Percentiles rank a stretch among this genome's conserved stretches.
phyloP scores from a whole-genome alignment of 2,329 filamentous ascomycete genomes.

The Bertia moriformis region DNA sequence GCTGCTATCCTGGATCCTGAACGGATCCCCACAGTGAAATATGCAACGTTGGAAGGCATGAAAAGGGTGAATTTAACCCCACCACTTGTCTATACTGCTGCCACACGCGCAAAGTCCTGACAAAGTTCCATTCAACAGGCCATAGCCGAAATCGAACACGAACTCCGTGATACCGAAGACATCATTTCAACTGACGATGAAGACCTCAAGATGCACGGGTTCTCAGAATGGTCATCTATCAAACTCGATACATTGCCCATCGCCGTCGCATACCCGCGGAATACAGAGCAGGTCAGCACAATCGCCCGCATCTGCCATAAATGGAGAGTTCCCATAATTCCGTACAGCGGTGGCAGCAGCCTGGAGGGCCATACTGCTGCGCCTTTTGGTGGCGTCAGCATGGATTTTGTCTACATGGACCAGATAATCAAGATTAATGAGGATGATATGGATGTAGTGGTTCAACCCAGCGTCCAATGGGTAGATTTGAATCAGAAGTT shows the following conservation, averaged over 20 bases:
- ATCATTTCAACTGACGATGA: slow-evolving; percentile 50
- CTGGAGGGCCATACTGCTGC: slow-evolving; percentile 84
- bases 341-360: slow-evolving; percentile 74
- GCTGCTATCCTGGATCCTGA: too few relatives aligned
- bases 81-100: too few relatives aligned
- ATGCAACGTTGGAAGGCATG: too few relatives aligned
- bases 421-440: slow-evolving; percentile 65
- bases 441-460: slow-evolving; percentile 82
- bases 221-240: slow-evolving; percentile 51
- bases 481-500: slow-evolving; percentile 67
- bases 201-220: slow-evolving; percentile 46
- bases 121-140: too few relatives aligned
- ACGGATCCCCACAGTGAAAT: too few relatives aligned
- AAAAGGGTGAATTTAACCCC: too few relatives aligned
- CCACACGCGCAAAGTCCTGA: too few relatives aligned
- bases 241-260: slow-evolving; percentile 47
- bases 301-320: slow-evolving; percentile 60
- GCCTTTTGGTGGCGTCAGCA: slow-evolving; percentile 71
- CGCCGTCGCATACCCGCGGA: slow-evolving; percentile 48
- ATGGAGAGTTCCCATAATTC: slow-evolving; percentile 70
- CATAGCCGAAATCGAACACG: too few relatives aligned
- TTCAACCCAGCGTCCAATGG: slow-evolving; percentile 86
- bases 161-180: slow-evolving; percentile 45
- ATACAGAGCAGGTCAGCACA: slow-evolving; percentile 32
- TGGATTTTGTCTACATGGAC: slow-evolving; percentile 84